Conservation (phyloP, 2,329 filamentous ascomycete species). For the Arachnomyces sp. region DNA sequence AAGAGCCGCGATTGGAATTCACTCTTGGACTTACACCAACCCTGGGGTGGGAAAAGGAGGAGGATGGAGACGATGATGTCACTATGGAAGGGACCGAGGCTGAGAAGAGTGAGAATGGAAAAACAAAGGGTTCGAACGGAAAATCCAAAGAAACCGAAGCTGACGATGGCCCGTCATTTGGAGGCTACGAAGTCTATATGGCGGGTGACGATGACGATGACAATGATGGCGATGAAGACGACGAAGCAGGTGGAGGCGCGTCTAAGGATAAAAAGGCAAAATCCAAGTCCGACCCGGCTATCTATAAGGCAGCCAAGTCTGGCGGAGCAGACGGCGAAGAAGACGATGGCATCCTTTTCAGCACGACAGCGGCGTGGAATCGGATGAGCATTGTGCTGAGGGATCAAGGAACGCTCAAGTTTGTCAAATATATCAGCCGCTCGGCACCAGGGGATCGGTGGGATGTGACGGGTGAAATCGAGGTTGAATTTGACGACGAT, state of each 20-base stretch:
- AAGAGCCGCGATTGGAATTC: conserved; percentile 71
- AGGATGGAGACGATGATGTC: conserved; percentile 44
- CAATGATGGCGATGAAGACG: conserved; percentile 41
- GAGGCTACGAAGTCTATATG: conserved; percentile 72
- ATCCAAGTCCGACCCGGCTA: conserved; percentile 60
- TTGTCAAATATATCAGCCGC: conserved; percentile 90
- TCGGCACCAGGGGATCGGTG: conserved; percentile 81
- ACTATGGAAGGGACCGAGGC: conserved; percentile 8
- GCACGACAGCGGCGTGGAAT: conserved; percentile 72
- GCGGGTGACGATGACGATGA: conserved; percentile 67
- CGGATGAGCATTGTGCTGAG: conserved; percentile 82
- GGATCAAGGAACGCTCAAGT: conserved; percentile 77
- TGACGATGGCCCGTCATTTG: conserved; percentile 34
- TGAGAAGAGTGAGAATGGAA: conserved; percentile 24
- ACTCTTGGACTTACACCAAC: conserved; percentile 83
- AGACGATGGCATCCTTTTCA: conserved; percentile 67
- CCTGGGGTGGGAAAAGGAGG: conserved; percentile 71
- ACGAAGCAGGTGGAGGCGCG: conserved; percentile 26
- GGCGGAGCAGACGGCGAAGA: conserved; percentile 50
- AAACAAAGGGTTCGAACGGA: conserved; percentile 26
- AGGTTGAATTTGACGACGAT: conserved; percentile 55
- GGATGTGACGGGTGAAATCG: conserved; percentile 77
- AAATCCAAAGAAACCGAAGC: conserved; percentile 19
- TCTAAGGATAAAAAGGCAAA: conserved; percentile 23
- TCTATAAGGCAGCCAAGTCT: conserved; percentile 63